Evolutionary conservation across 2,329 filamentous ascomycete species (phyloP), one percentile per base, ranked within the genome.

Genomic region (Raffaelea deltoideospora): DNA sequence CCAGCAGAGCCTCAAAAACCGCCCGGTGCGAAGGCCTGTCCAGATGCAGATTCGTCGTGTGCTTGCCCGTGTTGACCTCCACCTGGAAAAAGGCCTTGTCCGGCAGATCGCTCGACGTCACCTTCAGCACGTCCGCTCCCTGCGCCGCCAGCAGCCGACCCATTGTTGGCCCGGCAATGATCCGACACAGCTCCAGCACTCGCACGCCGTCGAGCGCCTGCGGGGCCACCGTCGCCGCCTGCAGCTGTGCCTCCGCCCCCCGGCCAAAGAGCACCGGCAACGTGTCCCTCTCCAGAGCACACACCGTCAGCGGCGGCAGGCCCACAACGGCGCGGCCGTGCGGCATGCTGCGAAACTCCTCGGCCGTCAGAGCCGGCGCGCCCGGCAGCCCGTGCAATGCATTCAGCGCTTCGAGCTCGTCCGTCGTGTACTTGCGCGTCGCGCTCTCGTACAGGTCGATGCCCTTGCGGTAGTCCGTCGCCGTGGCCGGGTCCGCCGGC

Each of bases 381-480:
- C 63, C 62, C 38, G 59, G 63, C 37, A 61, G 53, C 7, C 59
- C 56, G 37, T 61, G 47, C 17, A 53, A 44, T 7, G 61, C 45
- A 39, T 61, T 63, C 47, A 59, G 53, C 44, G 57, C 56, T 18
- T 52, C 50, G 14, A 66, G 52, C 45, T 65, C 57, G n/a, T 55
- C 53, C 0, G 60, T 48, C 10, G 50, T 51, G 43, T 51, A 59
- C 29, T 50, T 45, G 28, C 28, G 24, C 10, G 46, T 44, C 0
- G 56, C 49, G 3, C 54, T 56, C 47, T 78, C 76, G 1, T 61
- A 59, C 22, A 65, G 51, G 38, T 77, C 69, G 45, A 73, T 72
- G 37, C 53, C 49, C 10, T 51, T 54, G 47, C 34, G 54, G 53
- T 36, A 49, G 45, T 14, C 48, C 48, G 13, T 53, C 48, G 10